phyloP scores from a whole-genome alignment of 345 rosid genomes.

The Microthlaspi erraticum region DNA sequence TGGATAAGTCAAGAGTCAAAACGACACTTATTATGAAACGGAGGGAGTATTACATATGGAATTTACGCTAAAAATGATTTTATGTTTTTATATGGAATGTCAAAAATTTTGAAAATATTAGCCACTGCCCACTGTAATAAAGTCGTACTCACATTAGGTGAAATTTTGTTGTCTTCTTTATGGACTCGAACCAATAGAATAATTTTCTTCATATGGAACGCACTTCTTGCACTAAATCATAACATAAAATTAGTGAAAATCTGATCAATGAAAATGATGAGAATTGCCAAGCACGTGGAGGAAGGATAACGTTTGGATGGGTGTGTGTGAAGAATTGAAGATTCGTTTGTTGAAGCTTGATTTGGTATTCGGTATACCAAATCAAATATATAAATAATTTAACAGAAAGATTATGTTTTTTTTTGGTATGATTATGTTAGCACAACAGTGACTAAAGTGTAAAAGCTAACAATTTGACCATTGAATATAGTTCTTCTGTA shows the following conservation, averaged over 20 bases:
- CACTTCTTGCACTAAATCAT: conserved; percentile 6
- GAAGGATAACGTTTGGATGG: neutral
- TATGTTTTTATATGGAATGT: neutral
- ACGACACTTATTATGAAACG: too few relatives aligned
- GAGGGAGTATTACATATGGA: too few relatives aligned
- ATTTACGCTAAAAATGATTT: too few relatives aligned
- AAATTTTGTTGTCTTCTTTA: conserved; percentile 34
- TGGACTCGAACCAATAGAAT: conserved; percentile 30
- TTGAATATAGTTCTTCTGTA: too few relatives aligned
- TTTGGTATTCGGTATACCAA: neutral
- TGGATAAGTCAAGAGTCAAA: too few relatives aligned
- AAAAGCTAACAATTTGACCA: too few relatives aligned
- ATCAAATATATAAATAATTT: neutral
- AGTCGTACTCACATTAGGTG: conserved; percentile 39
- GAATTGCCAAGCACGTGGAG: conserved; percentile 21
- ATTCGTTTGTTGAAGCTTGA: conserved; percentile 13
- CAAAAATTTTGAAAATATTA: neutral
- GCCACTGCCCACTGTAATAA: conserved; percentile 8
- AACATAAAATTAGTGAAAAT: neutral
- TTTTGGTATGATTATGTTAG: neutral
- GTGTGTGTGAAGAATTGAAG: conserved; percentile 5
- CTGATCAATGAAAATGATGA: neutral
- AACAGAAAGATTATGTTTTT: neutral
- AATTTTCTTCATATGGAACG: conserved; percentile 14
- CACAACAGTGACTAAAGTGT: neutral